Conservation (phyloP, 768 basidiomycete species). For the Podaxis carcinomalis region DNA sequence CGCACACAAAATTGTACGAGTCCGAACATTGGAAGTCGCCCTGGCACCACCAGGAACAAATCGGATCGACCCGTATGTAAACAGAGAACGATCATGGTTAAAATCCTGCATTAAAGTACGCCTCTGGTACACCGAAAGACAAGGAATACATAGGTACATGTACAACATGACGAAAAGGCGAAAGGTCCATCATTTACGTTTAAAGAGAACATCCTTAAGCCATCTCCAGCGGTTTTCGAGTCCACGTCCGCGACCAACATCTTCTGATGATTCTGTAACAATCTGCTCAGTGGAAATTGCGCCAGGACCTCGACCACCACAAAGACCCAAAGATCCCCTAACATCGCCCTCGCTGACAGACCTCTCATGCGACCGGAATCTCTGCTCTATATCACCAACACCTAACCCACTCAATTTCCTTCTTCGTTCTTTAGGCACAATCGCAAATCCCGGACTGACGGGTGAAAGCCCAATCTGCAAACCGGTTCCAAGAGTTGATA, state of each 20-base stretch:
- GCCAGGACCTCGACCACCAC: neutral
- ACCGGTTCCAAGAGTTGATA: conserved; percentile 41
- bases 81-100: neutral
- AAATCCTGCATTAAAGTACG: neutral
- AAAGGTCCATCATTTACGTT: neutral
- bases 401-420: conserved; percentile 36
- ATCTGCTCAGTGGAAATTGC: neutral
- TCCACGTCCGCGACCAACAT: neutral
- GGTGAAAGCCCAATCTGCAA: conserved; percentile 77
- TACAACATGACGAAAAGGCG: neutral
- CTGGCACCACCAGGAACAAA: neutral
- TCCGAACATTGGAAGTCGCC: neutral
- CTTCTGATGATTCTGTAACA: neutral
- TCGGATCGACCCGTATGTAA: neutral
- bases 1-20: neutral
- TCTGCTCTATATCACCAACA: conserved; percentile 14
- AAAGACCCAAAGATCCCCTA: conserved; percentile 10
- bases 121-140: neutral
- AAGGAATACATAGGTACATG: neutral
- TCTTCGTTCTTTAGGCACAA: conserved; percentile 51
- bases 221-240: conserved; percentile 22
- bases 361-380: conserved; percentile 26
- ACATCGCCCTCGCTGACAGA: conserved; percentile 52
- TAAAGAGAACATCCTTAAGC: conserved; percentile 19
- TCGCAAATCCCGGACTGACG: conserved; percentile 73